These are phyloP conservation scores for Backusella macrospora DNA, from an alignment of 192 early-diverging fungal species.

Conservation along the genomic window DNA sequence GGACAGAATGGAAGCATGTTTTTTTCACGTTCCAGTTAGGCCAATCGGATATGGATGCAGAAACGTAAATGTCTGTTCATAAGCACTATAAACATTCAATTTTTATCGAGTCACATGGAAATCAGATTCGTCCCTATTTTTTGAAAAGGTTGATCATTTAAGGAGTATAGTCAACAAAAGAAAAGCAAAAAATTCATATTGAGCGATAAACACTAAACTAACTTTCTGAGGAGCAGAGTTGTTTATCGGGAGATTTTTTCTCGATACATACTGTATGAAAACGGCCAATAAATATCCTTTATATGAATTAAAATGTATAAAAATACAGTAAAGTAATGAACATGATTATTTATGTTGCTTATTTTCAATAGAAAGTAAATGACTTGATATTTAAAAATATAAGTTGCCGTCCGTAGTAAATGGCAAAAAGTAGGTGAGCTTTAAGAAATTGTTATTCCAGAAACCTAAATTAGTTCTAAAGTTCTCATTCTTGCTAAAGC, in stretches of 20 bases:
- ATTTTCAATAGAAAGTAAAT: too few relatives aligned
- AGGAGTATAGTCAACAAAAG: not conserved
- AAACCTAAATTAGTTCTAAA: too few relatives aligned
- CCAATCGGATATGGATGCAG: constrained; percentile 28
- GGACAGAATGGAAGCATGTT: constrained; percentile 6
- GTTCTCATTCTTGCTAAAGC: too few relatives aligned
- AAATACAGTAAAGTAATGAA: too few relatives aligned
- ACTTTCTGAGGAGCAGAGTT: too few relatives aligned
- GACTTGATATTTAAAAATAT: too few relatives aligned
- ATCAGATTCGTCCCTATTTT: not conserved
- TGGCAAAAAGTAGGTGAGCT: too few relatives aligned
- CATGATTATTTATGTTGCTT: too few relatives aligned
- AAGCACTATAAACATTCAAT: not conserved
- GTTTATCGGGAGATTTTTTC: not conserved
- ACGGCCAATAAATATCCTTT: too few relatives aligned
- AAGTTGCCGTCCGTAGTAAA: too few relatives aligned
- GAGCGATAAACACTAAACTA: not conserved
- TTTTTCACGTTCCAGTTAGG: not conserved
- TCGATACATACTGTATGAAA: not conserved
- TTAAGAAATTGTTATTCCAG: too few relatives aligned
- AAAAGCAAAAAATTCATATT: not conserved
- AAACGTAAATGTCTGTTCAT: not conserved
- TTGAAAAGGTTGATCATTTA: not conserved
- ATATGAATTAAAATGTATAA: too few relatives aligned
- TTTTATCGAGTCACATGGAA: not conserved